A percentile compares a stretch with the other conserved stretches of the same genome.
These are phyloP conservation scores for Calophaca sinica DNA, from an alignment of 306 rosid genomes.

Conservation along the genomic window DNA sequence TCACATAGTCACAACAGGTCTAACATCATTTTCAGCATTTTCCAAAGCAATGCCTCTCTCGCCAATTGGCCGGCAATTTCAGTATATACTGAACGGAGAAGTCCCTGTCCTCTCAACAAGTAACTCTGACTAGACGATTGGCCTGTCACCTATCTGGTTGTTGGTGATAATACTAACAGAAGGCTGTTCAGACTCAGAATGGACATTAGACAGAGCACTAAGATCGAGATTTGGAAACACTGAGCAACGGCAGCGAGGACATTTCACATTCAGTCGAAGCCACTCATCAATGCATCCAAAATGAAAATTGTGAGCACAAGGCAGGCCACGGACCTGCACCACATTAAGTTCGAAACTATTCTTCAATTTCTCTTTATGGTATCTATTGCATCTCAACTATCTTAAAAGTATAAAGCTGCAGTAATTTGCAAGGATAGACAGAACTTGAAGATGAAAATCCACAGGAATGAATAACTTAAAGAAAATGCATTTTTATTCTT, in stretches of 20 bases:
- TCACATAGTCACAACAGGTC: conserved; percentile 24
- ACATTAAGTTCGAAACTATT: conserved; percentile 39
- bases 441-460: conserved; percentile 7
- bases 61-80: conserved; percentile 53
- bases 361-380: not conserved
- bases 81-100: conserved; percentile 57
- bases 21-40: conserved; percentile 59
- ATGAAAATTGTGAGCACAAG: conserved; percentile 92
- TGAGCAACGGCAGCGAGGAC: conserved; percentile 89
- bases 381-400: conserved; percentile 21
- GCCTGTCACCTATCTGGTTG: conserved; percentile 55
- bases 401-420: not conserved
- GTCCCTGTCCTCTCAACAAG: conserved; percentile 65
- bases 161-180: conserved; percentile 56
- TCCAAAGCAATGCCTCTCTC: conserved; percentile 56
- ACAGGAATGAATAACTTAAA: not conserved
- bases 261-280: conserved; percentile 91
- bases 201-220: conserved; percentile 80
- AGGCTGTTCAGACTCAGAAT: conserved; percentile 67
- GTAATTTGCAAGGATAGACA: not conserved
- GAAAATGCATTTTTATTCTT: conserved; percentile 7
- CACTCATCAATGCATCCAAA: conserved; percentile 92
- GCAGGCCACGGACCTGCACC: conserved; percentile 89
- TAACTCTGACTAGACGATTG: conserved; percentile 74
- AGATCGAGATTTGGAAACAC: conserved; percentile 95